These are phyloP conservation scores for Talaromyces sp. DNA, from an alignment of 2,329 filamentous ascomycete genomes.

Conservation along the genomic window DNA sequence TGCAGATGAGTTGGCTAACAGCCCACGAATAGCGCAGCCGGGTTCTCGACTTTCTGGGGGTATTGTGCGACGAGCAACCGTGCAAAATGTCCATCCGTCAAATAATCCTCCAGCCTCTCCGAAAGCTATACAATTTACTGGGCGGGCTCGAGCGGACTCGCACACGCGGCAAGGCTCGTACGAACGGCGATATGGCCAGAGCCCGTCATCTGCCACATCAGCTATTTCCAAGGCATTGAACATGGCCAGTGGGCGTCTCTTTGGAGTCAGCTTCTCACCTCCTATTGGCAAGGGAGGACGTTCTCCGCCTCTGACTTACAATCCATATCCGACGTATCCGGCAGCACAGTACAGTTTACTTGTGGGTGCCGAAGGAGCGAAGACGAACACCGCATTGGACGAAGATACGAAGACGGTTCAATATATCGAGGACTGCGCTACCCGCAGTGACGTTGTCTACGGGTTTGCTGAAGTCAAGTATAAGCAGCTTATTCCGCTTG, in stretches of 20 bases:
- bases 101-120: slow-evolving; percentile 61
- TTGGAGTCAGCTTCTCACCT: slow-evolving; percentile 51
- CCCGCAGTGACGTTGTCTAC: slow-evolving; percentile 91
- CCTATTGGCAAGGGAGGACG: slow-evolving; percentile 46
- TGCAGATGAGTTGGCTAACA: slow-evolving; percentile 88
- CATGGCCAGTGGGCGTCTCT: slow-evolving; percentile 70
- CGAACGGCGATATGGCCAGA: slow-evolving; percentile 71
- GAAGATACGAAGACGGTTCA: slow-evolving; percentile 78
- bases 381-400: slow-evolving; percentile 58
- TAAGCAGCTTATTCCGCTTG: slow-evolving; percentile 87
- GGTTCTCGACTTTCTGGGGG: slow-evolving; percentile 57
- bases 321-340: slow-evolving; percentile 81
- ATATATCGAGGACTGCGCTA: slow-evolving; percentile 85
- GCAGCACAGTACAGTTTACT: slow-evolving; percentile 68
- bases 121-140: slow-evolving; percentile 71
- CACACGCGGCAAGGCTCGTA: slow-evolving; percentile 78
- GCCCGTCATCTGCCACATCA: slow-evolving; percentile 75
- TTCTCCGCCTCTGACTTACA: slow-evolving; percentile 50
- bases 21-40: slow-evolving; percentile 56
- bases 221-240: slow-evolving; percentile 94
- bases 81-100: slow-evolving; percentile 68
- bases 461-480: slow-evolving; percentile 98
- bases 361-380: slow-evolving; percentile 60
- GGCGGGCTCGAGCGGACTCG: slow-evolving; percentile 58
- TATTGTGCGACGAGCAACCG: slow-evolving; percentile 72